Percentiles rank a stretch among this genome's conserved stretches.
Evolutionary conservation across 371 early-diverging fungal species (phyloP).

Genomic region (Mortierella sp.): DNA sequence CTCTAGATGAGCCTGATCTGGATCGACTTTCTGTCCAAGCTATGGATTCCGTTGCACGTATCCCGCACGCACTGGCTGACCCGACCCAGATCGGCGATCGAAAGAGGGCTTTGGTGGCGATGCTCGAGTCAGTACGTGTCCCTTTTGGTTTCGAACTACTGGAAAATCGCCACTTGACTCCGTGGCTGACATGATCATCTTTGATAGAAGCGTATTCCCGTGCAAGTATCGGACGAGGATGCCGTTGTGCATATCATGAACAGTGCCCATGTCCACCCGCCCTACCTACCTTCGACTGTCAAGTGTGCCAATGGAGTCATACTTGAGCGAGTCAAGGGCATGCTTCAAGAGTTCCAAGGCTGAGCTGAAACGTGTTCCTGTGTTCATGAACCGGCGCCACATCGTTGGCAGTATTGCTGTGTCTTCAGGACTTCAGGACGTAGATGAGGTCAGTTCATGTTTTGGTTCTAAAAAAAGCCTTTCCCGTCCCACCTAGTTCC

Average conservation of each 20-base stretch:
- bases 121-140: slow-evolving; percentile 35
- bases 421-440: no score
- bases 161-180: no score
- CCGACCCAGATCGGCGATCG: slow-evolving; percentile 31
- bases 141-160: not conserved
- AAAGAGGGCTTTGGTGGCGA: slow-evolving; percentile 27
- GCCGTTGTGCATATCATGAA: slow-evolving; percentile 64
- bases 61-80: not conserved
- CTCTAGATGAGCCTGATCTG: not conserved
- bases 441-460: no score
- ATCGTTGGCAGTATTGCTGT: no score
- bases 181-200: not conserved
- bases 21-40: slow-evolving; percentile 14
- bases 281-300: slow-evolving; percentile 63
- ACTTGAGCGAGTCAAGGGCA: slow-evolving; percentile 63
- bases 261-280: slow-evolving; percentile 65
- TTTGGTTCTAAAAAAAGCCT: no score
- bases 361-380: no score
- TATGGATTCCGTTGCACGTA: slow-evolving; percentile 29
- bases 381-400: no score
- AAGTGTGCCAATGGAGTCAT: slow-evolving; percentile 61
- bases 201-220: slow-evolving; percentile 58
- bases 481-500: no score
- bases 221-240: slow-evolving; percentile 53
- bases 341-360: slow-evolving; percentile 53